phyloP scores from a whole-genome alignment of 2,329 filamentous ascomycete genomes.

The Xylaria multiplex region DNA sequence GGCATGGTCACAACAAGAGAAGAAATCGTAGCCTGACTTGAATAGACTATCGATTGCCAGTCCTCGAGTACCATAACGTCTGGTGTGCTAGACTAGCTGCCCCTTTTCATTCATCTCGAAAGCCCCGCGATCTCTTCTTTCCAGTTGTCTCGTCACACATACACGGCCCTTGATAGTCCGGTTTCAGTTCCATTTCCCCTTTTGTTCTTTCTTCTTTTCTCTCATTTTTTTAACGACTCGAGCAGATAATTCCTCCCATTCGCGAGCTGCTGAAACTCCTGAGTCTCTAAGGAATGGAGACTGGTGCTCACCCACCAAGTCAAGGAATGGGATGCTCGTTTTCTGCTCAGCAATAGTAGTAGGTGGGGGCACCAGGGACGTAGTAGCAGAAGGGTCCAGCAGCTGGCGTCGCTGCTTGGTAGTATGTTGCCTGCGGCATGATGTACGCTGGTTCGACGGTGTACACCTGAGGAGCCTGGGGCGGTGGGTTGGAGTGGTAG shows the following conservation, averaged over 20 bases:
- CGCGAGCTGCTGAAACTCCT: background rate
- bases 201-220: background rate
- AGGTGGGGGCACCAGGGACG: conserved; percentile 1
- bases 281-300: too few species aligned
- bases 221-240: background rate
- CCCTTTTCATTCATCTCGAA: background rate
- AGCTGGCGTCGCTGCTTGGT: background rate
- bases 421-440: conserved; percentile 19
- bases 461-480: conserved; percentile 25
- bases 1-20: background rate
- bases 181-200: background rate
- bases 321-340: background rate
- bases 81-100: background rate
- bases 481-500: conserved; percentile 27
- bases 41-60: background rate
- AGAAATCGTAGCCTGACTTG: background rate
- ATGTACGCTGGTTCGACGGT: conserved; percentile 27
- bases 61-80: background rate
- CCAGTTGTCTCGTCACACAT: background rate
- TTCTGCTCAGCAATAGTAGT: conserved; percentile 16
- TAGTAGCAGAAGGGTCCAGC: conserved; percentile 20
- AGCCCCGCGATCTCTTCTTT: background rate
- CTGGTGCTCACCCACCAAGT: background rate
- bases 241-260: background rate
- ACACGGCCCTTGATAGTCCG: too few species aligned